A percentile compares a stretch with the other conserved stretches of the same genome.
Evolutionary conservation across 192 early-diverging fungal genomes (phyloP).

Genomic region (Coemansia sp.): DNA sequence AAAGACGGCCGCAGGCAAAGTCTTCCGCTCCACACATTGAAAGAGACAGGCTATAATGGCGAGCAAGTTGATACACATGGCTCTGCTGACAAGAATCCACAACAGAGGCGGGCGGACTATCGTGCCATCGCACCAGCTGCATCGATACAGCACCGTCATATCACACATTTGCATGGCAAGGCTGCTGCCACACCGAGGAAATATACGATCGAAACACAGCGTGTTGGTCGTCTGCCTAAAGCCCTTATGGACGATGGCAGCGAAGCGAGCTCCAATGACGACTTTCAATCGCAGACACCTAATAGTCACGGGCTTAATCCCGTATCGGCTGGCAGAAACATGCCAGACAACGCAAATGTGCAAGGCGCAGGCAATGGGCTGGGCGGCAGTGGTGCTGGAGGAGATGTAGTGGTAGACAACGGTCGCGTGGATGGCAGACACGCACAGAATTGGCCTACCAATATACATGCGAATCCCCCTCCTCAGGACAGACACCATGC

Average conservation of each 20-base stretch:
- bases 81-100: neutral
- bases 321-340: neutral
- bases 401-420: slow-evolving; percentile 14
- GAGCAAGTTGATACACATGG: neutral
- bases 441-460: neutral
- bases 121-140: neutral
- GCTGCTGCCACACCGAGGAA: neutral
- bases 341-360: neutral
- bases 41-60: neutral
- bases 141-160: neutral
- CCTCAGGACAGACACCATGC: neutral
- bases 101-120: neutral
- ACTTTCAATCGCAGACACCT: too few species aligned
- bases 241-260: slow-evolving; percentile 14
- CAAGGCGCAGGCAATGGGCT: neutral
- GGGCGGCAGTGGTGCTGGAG: neutral
- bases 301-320: neutral
- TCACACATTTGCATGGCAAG: neutral
- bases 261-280: neutral
- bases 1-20: slow-evolving; percentile 20
- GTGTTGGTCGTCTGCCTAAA: slow-evolving; percentile 14
- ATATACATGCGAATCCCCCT: neutral
- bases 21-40: slow-evolving; percentile 7
- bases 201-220: neutral
- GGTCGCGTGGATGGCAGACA: neutral